Evolutionary conservation across 441 rosid species (phyloP).

Genomic region (Sinapis alba): DNA sequence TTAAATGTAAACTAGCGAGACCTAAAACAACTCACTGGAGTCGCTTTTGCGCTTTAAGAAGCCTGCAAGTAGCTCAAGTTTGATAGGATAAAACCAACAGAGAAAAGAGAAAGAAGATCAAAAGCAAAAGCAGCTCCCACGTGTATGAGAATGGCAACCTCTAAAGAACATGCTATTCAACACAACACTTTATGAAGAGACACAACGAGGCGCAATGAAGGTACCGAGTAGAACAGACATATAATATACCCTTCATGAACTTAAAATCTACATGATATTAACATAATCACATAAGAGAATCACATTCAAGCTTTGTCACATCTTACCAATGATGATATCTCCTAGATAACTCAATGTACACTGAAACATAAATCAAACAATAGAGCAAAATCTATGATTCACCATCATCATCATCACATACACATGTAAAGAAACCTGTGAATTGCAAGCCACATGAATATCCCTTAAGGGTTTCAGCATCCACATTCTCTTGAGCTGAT

Average conservation of each 20-base stretch:
- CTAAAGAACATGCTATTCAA: constrained; percentile 14
- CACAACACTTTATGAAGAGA: constrained; percentile 1
- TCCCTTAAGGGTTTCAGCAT: background rate
- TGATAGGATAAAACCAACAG: background rate
- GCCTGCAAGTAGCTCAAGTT: constrained; percentile 26
- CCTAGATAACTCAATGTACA: background rate
- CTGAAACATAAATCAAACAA: background rate
- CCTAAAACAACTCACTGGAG: background rate
- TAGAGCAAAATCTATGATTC: background rate
- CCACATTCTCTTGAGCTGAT: constrained; percentile 52
- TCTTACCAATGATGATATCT: background rate
- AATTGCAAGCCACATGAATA: constrained; percentile 52
- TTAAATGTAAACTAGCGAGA: constrained; percentile 21
- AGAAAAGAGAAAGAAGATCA: constrained; percentile 20
- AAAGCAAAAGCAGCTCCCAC: constrained; percentile 37
- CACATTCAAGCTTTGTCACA: background rate
- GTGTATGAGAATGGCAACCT: constrained; percentile 25
- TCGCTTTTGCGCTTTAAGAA: constrained; percentile 22
- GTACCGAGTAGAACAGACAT: background rate
- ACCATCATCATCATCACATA: background rate
- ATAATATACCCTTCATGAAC: constrained; percentile 12
- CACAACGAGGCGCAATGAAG: background rate
- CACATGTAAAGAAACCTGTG: constrained; percentile 25
- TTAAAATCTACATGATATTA: background rate
- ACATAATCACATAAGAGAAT: background rate